A percentile compares a stretch with the other conserved stretches of the same genome.
phyloP scores from a whole-genome alignment of 208 protist species.

The Trypanosoma melophagium region DNA sequence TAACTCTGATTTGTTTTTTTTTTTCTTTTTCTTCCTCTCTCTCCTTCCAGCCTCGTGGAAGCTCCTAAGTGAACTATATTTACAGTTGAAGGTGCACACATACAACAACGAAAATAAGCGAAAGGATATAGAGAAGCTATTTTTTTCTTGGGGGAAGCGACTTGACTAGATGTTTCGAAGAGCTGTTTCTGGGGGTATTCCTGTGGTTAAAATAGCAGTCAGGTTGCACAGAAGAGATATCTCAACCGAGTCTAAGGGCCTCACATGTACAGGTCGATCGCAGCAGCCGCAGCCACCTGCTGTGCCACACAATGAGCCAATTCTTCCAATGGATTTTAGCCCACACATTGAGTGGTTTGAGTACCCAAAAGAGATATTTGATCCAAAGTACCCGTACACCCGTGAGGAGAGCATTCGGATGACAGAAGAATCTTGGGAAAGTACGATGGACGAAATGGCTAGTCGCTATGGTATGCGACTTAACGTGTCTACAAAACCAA shows the following conservation, averaged over 20 bases:
- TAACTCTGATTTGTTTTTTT: too few relatives aligned
- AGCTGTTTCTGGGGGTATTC: constrained; percentile 1
- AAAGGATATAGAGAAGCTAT: too few relatives aligned
- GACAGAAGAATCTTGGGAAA: constrained; percentile 88
- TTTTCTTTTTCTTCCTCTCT: too few relatives aligned
- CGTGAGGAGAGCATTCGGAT: constrained; percentile 89
- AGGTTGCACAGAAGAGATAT: constrained; percentile 30
- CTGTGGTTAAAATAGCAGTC: background rate
- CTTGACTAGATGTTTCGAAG: constrained; percentile 30
- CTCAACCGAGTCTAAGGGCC: constrained; percentile 58
- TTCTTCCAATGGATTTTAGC: constrained; percentile 91
- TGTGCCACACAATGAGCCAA: constrained; percentile 75
- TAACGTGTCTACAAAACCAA: constrained; percentile 83
- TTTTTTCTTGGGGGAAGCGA: too few relatives aligned
- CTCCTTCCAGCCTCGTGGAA: too few relatives aligned
- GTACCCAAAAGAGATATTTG: constrained; percentile 89
- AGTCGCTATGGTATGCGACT: constrained; percentile 85
- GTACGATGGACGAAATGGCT: constrained; percentile 90
- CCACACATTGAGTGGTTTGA: constrained; percentile 92
- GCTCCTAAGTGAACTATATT: too few relatives aligned
- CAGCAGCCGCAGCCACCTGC: constrained; percentile 57
- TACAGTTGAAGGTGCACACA: too few relatives aligned
- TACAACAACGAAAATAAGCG: too few relatives aligned
- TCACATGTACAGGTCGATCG: constrained; percentile 33
- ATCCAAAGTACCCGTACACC: constrained; percentile 89